phyloP scores from a whole-genome alignment of 805 yeast genomes.

The Hanseniaspora valbyensis region DNA sequence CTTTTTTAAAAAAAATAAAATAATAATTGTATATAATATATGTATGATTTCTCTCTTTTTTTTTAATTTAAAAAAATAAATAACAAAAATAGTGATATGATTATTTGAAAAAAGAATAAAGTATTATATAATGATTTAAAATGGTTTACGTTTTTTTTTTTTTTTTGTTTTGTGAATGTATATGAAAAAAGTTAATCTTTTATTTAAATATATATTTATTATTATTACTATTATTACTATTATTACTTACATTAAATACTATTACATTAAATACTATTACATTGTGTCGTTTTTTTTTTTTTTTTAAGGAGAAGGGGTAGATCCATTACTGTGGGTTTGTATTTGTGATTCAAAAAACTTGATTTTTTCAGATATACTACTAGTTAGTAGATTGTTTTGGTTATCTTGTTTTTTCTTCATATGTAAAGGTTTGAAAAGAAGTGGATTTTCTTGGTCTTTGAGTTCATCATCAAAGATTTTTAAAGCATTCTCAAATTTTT shows the following conservation, averaged over 20 bases:
- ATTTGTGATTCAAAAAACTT: constrained; percentile 14
- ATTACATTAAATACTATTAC: neutral
- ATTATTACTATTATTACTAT: too few relatives aligned
- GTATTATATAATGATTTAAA: too few relatives aligned
- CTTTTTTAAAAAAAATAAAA: neutral
- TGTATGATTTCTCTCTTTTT: neutral
- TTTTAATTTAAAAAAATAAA: neutral
- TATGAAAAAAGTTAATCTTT: too few relatives aligned
- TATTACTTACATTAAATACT: too few relatives aligned
- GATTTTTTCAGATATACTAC: constrained; percentile 13
- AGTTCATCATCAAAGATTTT: neutral
- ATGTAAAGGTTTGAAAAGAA: neutral
- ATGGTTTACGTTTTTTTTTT: too few relatives aligned
- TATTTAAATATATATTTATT: too few relatives aligned
- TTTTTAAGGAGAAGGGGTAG: neutral
- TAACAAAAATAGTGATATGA: too few relatives aligned
- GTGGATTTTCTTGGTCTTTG: neutral
- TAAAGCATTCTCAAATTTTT: neutral
- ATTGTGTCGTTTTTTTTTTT: neutral
- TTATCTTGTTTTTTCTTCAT: neutral
- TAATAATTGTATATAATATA: neutral
- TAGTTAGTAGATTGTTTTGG: neutral
- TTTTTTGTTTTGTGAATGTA: too few relatives aligned
- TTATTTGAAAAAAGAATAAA: too few relatives aligned
- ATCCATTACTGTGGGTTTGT: neutral